Base-by-base conservation (phyloP, 2,329 filamentous ascomycete species). In the Colletotrichum musae region DNA sequence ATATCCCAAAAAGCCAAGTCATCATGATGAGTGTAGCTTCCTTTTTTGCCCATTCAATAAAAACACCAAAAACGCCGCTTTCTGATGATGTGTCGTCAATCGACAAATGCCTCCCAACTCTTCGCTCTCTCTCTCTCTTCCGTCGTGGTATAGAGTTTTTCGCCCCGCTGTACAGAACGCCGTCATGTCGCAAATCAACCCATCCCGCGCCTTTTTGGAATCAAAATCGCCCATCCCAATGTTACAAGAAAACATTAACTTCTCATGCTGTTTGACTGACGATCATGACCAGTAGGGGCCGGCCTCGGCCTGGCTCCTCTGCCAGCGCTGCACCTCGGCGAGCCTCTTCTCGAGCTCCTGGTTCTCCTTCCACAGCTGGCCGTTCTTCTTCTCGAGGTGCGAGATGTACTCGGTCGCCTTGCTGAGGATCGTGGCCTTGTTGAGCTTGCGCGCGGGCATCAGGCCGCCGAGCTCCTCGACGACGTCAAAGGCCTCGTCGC, bases 391-490 rank as follows among this genome's bases (percentile, higher is more conserved):
- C 71, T 81, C 79, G 6, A 81, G 75, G 65, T 80, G 78, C 1
- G 74, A 71, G 61, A 81, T 81, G 72, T 81, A 81, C 66, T 80
- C 79, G 52, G 79, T 80, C 6, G 79, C 79, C 64, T 81, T 81
- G 74, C 77, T 80, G 52, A 80, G 77, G 58, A 83, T 81, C 4
- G 81, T 83, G 5, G 80, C 81, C 75, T 83, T 83, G 76, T 83
- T 83, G 51, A 83, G 77, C 74, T 82, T 83, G 71, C 78, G 77
- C 0, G 77, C 77, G 1, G 79, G 79, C 39, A 76, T 72, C 18
- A 80, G 72, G 6, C 78, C 79, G 67, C 74, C 74, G 43, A 77
- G 64, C 71, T 77, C 74, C 51, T 75, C 75, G 50, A 71, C 70
- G 28, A 70, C 62, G n/a, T 72, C 73, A 10, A 69, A 74, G 13